Evolutionary conservation across 2,329 filamentous ascomycete species (phyloP), one percentile per base, ranked within the genome.

Genomic region (Amauroascus niger): DNA sequence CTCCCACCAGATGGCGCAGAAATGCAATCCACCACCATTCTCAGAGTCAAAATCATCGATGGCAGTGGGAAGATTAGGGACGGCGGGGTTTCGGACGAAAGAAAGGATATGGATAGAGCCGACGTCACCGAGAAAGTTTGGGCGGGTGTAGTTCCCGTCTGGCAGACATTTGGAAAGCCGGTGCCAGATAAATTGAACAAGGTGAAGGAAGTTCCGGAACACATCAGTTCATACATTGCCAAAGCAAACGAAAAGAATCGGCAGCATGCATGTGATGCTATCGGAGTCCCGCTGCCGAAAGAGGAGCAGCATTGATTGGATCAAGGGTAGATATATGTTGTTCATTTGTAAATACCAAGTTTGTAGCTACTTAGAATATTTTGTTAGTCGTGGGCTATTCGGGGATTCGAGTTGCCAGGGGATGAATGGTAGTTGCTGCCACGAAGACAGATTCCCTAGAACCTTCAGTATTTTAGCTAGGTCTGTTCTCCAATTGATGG

Each of bases 1-100:
- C 72, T 82, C 5, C 87, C 87, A 3, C 87, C 87, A 1, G 85
- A 82, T 43, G 75, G 75, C 45, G 80, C 82, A 9, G 88, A 95
- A 74, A 79, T 93, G 75, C 80, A 81, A 56, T 82, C 79, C 55
- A 95, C 88, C 0, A 79, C 80, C 41, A 81, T 95, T 39, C 70
- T 94, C 54, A 81, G 77, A 58, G 80, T 94, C 9, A 75, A 70
- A 46, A 79, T 94, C 56, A 75, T 78, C 14, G 81, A 80, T 48
- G 88, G 86, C 3, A 89, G 84, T 63, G 86, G 83, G 26, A 95
- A 95, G 76, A 74, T 86, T 40, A 76, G 86, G 6, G 74, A 76
- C 22, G 87, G 86, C 0, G 75, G 75, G 37, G 82, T 86, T 1
- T 75, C 75, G n/a, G 79, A 82, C 62, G 79, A 82, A 55, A 74